phyloP scores from a whole-genome alignment of 257 asterid species.

The Catharanthus roseus region DNA sequence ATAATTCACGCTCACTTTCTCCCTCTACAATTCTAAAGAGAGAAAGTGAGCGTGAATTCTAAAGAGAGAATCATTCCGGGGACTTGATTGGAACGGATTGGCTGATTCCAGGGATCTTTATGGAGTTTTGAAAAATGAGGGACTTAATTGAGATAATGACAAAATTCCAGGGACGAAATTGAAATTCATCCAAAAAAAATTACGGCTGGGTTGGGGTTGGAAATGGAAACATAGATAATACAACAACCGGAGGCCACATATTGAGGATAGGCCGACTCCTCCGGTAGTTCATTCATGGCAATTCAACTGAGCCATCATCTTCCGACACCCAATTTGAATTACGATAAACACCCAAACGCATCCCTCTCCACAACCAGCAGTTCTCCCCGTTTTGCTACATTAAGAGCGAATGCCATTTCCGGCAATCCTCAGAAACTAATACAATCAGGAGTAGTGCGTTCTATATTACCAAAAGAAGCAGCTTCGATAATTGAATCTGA shows the following conservation, averaged over 20 bases:
- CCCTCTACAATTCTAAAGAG: no score
- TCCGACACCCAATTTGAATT: slow-evolving; percentile 33
- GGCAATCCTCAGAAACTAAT: slow-evolving; percentile 63
- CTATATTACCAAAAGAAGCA: slow-evolving; percentile 72
- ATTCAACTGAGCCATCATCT: slow-evolving; percentile 45
- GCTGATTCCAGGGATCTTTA: no score
- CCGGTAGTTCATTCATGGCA: slow-evolving; percentile 20
- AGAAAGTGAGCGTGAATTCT: no score
- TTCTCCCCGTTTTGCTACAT: slow-evolving; percentile 34
- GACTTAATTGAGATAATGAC: no score
- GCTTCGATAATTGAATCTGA: slow-evolving; percentile 49
- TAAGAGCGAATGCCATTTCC: slow-evolving; percentile 36
- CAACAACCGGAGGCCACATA: background rate
- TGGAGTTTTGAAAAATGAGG: no score
- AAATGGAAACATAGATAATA: background rate
- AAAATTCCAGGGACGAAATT: no score
- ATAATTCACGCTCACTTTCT: no score
- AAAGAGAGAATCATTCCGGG: no score
- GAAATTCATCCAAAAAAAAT: no score
- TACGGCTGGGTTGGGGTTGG: no score
- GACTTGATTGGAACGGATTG: no score
- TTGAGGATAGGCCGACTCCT: background rate
- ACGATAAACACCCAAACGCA: slow-evolving; percentile 26
- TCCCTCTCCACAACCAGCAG: slow-evolving; percentile 21
- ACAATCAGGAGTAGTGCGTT: slow-evolving; percentile 63